Evolutionary conservation across 202 grass and related monocot species (phyloP), one percentile per base, ranked within the genome.

Genomic region (Zizania palustris): DNA sequence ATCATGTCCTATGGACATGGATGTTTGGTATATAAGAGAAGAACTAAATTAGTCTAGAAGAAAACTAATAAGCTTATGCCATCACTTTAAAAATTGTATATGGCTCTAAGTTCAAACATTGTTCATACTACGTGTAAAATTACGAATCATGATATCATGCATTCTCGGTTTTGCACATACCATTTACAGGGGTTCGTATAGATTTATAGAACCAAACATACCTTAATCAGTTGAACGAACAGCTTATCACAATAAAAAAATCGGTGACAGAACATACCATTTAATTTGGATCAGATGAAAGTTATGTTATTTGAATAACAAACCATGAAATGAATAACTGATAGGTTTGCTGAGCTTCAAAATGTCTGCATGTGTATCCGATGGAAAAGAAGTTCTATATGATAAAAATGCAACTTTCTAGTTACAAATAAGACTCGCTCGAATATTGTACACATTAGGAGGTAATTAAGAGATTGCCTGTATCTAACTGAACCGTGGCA

Each of bases 301-400:
- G 40, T 1, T 46, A 45, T 12, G 10, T 43, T 12, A 10, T 20
- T 67, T 28, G n/a, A 69, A 55, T 28, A 37, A 53, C 8, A 38
- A 69, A 53, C 33, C 15, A 53, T 9, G 46, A 71, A 71, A 71
- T 71, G 16, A 43, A 53, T 71, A 38, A 16, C 0, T 72, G 15
- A 12, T 40, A 9, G 34, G 3, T 55, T 55, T 54, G 2, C 2
- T 16, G 9, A 10, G 11, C 3, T 38, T 34, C 11, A 18, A 33
- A 3, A 9, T 18, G 14, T 39, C 11, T 16, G 39, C 46, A 51
- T 51, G 45, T 16, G 51, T 53, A 37, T 50, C 14, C 16, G 14
- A 46, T n/a, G 49, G 49, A 51, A 5, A 51, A 50, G 46, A 50
- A 51, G 49, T 33, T 13, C 4, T 4, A 38, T 53, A 53, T 16